A percentile compares a stretch with the other conserved stretches of the same genome.
Conservation (phyloP, 192 early-diverging fungal genomes). For the Coemansia sp. region DNA sequence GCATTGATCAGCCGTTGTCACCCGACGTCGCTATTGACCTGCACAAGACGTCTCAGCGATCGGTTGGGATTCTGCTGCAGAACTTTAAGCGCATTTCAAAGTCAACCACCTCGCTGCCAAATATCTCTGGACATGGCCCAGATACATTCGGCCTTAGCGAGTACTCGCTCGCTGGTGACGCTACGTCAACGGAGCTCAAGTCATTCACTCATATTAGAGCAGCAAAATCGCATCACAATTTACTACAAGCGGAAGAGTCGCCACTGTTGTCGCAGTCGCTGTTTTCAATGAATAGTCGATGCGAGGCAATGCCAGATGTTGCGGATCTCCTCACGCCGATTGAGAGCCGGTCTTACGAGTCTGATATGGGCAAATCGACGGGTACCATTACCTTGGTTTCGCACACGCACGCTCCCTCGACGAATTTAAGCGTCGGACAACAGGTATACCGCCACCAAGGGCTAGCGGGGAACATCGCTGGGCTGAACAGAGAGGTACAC, state of each 20-base stretch:
- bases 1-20: background rate
- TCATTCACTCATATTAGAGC: slow-evolving; percentile 11
- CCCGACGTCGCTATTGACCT: background rate
- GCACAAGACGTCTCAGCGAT: background rate
- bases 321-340: slow-evolving; percentile 37
- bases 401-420: background rate
- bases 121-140: slow-evolving; percentile 6
- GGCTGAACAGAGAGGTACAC: background rate
- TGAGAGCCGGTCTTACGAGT: slow-evolving; percentile 23
- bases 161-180: background rate
- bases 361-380: slow-evolving; percentile 12
- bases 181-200: background rate
- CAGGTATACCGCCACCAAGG: background rate
- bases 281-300: slow-evolving; percentile 34
- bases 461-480: background rate
- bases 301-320: slow-evolving; percentile 37
- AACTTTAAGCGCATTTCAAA: slow-evolving; percentile 33
- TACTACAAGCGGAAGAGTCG: slow-evolving; percentile 18
- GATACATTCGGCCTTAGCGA: background rate
- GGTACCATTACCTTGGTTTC: slow-evolving; percentile 23
- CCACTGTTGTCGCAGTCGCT: slow-evolving; percentile 34
- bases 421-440: background rate
- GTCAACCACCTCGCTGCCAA: slow-evolving; percentile 45
- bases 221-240: slow-evolving; percentile 44
- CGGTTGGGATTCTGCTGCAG: background rate